Conservation (phyloP, 2,329 filamentous ascomycete genomes). For the Purpureocillium takamizusanense region DNA sequence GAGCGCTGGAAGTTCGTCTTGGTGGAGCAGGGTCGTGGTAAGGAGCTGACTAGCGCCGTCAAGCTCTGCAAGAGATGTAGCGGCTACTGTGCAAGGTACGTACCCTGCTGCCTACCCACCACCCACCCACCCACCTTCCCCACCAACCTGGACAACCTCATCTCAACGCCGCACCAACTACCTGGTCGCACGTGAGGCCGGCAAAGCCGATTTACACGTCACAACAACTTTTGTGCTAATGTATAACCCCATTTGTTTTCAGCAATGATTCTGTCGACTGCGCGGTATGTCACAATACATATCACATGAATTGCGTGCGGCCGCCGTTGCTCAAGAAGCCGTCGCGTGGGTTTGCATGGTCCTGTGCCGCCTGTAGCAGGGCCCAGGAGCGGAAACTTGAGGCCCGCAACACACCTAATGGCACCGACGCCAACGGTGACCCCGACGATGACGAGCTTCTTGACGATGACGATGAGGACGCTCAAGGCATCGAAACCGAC, state of each 20-base stretch:
- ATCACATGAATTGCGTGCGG: constrained; percentile 96
- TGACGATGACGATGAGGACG: constrained; percentile 65
- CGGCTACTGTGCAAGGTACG: constrained; percentile 82
- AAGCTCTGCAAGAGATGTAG: constrained; percentile 92
- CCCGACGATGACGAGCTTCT: constrained; percentile 53
- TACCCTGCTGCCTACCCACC: constrained; percentile 11
- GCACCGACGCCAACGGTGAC: constrained; percentile 59
- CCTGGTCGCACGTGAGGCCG: too few species aligned
- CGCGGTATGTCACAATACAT: constrained; percentile 87
- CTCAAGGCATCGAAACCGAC: constrained; percentile 45
- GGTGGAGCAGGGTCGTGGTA: constrained; percentile 86
- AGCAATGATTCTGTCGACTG: constrained; percentile 95
- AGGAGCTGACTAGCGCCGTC: constrained; percentile 90
- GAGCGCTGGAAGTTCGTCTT: constrained; percentile 95
- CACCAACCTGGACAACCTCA: background rate
- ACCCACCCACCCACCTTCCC: constrained; percentile 4
- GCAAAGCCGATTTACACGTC: background rate
- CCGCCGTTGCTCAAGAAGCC: constrained; percentile 92
- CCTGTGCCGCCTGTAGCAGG: constrained; percentile 89
- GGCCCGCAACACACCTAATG: constrained; percentile 73
- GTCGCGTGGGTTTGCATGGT: constrained; percentile 95
- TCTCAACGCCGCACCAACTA: background rate
- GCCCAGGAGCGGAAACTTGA: constrained; percentile 92
- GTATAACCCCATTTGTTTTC: constrained; percentile 6
- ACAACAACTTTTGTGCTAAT: constrained; percentile 8